Conservation (phyloP, 345 rosid genomes). For the Murraya paniculata region DNA sequence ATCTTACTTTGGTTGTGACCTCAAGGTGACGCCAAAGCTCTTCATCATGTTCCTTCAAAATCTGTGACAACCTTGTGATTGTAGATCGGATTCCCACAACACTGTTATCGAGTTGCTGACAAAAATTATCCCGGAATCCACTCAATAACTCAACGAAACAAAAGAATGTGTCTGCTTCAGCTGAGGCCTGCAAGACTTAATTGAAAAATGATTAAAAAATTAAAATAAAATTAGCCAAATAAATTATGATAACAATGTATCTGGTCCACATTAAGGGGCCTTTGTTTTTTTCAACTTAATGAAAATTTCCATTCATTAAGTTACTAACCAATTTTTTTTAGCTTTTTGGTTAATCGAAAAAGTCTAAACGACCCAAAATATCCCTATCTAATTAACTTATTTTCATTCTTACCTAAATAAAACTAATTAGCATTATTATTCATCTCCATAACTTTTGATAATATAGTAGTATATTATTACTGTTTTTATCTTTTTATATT, state of each 20-base stretch:
- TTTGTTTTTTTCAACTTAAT: no score
- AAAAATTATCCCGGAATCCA: constrained; percentile 92
- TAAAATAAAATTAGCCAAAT: constrained; percentile 2
- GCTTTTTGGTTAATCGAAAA: no score
- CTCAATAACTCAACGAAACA: constrained; percentile 93
- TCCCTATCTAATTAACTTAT: no score
- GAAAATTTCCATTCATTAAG: no score
- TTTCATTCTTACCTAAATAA: no score
- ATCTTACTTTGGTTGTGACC: constrained; percentile 84
- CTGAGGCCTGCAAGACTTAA: constrained; percentile 62
- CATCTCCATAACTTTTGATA: no score
- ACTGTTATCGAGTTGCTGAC: constrained; percentile 99
- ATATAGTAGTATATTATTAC: no score
- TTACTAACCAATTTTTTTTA: no score
- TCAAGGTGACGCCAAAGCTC: constrained; percentile 99
- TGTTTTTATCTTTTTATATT: no score
- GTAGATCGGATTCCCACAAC: constrained; percentile 93
- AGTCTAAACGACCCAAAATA: no score
- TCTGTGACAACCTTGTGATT: constrained; percentile 68
- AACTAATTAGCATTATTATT: no score
- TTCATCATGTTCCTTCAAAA: constrained; percentile 90
- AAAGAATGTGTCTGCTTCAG: constrained; percentile 94
- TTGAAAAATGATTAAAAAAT: constrained; percentile 30
- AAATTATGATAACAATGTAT: constrained; percentile 6
- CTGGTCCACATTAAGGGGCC: not conserved